Conservation (phyloP, 202 grass and related monocot genomes). For the Eragrostis tef region DNA sequence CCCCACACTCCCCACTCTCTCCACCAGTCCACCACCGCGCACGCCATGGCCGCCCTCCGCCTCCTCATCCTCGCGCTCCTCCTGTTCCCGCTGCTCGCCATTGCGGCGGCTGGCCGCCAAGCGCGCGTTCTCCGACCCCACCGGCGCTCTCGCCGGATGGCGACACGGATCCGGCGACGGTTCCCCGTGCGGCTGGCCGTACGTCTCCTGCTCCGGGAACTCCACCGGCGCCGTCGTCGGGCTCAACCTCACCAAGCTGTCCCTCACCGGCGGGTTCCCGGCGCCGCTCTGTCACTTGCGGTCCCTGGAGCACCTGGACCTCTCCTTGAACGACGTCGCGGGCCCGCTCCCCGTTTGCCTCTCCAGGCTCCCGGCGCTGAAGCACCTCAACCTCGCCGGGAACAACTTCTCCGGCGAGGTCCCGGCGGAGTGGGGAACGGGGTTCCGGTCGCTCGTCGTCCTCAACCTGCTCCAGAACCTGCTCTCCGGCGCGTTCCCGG, state of each 20-base stretch:
- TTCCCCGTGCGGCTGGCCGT: slow-evolving; percentile 63
- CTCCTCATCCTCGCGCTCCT: slow-evolving; percentile 37
- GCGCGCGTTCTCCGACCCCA: slow-evolving; percentile 48
- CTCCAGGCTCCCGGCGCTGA: slow-evolving; percentile 38
- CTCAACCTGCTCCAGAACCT: slow-evolving; percentile 53
- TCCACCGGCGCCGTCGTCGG: slow-evolving; percentile 27
- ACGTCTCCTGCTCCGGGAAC: slow-evolving; percentile 52
- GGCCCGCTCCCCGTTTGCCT: slow-evolving; percentile 58
- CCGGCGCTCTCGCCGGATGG: slow-evolving; percentile 53
- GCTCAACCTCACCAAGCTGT: slow-evolving; percentile 44
- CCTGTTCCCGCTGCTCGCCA: slow-evolving; percentile 27
- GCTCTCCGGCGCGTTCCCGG: slow-evolving; percentile 57
- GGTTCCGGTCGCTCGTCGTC: slow-evolving; percentile 43
- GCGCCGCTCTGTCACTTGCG: slow-evolving; percentile 52
- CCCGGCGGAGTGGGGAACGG: slow-evolving; percentile 49
- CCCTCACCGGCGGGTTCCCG: slow-evolving; percentile 58
- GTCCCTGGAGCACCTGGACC: slow-evolving; percentile 60
- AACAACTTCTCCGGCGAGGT: slow-evolving; percentile 66
- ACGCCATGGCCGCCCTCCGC: slow-evolving; percentile 41
- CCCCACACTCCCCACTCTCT: slow-evolving; percentile 30
- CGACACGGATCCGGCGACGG: not conserved
- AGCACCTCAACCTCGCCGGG: slow-evolving; percentile 50
- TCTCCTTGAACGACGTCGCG: slow-evolving; percentile 54
- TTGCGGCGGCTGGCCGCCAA: slow-evolving; percentile 42
- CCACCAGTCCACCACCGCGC: slow-evolving; percentile 9